Evolutionary conservation across 768 basidiomycete species (phyloP), one percentile per base, ranked within the genome.

Genomic region (Fomitopsis serialis): DNA sequence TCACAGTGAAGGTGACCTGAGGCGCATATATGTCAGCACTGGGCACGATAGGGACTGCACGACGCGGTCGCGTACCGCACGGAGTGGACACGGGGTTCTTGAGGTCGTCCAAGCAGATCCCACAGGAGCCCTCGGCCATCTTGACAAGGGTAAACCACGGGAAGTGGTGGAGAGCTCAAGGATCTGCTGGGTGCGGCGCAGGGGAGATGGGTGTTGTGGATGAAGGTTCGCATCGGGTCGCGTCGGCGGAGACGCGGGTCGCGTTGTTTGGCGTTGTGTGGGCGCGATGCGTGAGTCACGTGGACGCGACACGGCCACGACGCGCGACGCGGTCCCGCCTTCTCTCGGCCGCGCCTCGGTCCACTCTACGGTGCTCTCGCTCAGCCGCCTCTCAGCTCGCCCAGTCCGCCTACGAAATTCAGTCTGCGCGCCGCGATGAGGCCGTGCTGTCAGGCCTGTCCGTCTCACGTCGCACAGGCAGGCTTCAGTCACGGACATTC

Each of bases 1-100:
- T 66, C 61, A 58, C 68, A 70, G 50, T 66, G 66, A 15, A 70
- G 52, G 49, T 70, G 68, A 19, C 68, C 67, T 67, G 49, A 23
- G 15, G 25, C 10, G 27, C n/a, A 13, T 13, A 42, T 1, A 54
- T 37, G 35, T 32, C 34, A 37, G 45, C 21, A 12, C 15, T 17
- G 36, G 3, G 32, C 29, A 3, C 19, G 29, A 5, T 7, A 17
- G 3, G 22, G 21, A 11, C 10, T 43, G 11, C 36, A 5, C 19
- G 7, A 24, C 35, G 5, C 15, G 11, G 13, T 4, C 10, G 58
- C 63, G 53, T 21, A 66, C 65, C 67, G 46, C 68, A 70, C 5
- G 68, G 68, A 0, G 66, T 66, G 23, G 61, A 58, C 23, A 68
- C 67, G 25, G 68, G 68, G 32, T 52, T 47, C 42, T 61, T 60